Base-by-base conservation (phyloP, 371 early-diverging fungal species). In the Apophysomyces trapeziformis region DNA sequence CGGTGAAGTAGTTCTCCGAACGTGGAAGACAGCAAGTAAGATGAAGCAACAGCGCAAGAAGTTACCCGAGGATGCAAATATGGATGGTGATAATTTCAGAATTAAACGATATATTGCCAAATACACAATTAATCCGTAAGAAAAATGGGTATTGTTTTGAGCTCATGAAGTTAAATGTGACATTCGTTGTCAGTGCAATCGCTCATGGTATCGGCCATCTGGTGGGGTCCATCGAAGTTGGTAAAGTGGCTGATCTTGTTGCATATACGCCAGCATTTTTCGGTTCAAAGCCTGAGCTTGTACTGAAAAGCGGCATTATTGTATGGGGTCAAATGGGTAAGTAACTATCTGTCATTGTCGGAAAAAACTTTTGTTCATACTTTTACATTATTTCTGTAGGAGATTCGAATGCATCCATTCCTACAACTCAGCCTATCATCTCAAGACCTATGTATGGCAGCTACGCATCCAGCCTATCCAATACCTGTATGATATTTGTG, bases 11-110 rank as follows among this genome's bases (percentile, higher is more conserved):
- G 78, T 96, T 1, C 67, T 88, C 18, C 81, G 96, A 57, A 95
- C 96, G 0, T 97, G 97, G 97, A 93, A 95, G 74, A 93, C 95
- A 8, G 96, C 96, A 1, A 90, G 93, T 68, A 93, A 95, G 71
- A 96, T 96, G 96, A 94, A 94, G 77, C 73, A 80, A 18, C 88
- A 92, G 61, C 85, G 95, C 36, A 95, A 95, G 12, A 83, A 77
- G 38, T 74, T 96, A 21, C 50, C 68, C 1, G 83, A 77, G 56
- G 85, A 82, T 58, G 66, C 75, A 59, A 64, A 68, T 44, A 80
- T 79, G 1, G 79, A 78, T 13, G 91, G 87, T 1, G 92, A 93
- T 68, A 93, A 93, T 70, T 89, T 87, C 80, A 84, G 92, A 56
- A 89, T 91, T 70, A 83, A 85, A 66, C 85, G 97, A 13, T 97